phyloP scores from a whole-genome alignment of 345 rosid species.

The Gossypium rotundifolium region DNA sequence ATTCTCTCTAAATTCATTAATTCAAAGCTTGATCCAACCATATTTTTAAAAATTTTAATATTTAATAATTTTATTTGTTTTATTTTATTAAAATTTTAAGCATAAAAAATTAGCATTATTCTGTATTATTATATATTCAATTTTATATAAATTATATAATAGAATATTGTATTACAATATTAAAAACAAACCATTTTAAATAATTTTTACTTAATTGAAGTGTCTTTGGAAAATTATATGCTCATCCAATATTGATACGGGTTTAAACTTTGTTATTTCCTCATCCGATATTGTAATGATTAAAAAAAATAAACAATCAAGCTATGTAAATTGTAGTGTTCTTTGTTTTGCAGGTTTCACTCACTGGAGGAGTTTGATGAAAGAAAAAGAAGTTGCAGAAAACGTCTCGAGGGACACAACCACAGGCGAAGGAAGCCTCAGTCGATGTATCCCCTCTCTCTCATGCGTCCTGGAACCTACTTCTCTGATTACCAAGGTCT shows the following conservation, averaged over 20 bases:
- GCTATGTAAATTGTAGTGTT: not conserved
- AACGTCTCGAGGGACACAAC: constrained; percentile 73
- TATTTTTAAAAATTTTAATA: too few species aligned
- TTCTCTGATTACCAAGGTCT: constrained; percentile 42
- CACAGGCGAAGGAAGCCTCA: constrained; percentile 65
- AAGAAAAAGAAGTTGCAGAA: constrained; percentile 73
- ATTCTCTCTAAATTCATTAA: too few species aligned
- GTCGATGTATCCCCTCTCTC: constrained; percentile 31
- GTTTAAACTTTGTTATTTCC: not conserved
- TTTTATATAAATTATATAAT: too few species aligned
- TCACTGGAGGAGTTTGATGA: constrained; percentile 64
- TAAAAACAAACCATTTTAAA: too few species aligned
- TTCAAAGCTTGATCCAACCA: too few species aligned
- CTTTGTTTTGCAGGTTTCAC: constrained; percentile 43
- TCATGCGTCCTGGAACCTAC: constrained; percentile 26
- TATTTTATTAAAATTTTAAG: too few species aligned
- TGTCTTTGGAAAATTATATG: too few species aligned
- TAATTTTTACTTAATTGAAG: too few species aligned
- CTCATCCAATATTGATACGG: not conserved
- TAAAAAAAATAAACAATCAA: not conserved
- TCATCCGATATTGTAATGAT: not conserved
- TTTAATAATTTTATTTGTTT: too few species aligned
- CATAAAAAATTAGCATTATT: too few species aligned
- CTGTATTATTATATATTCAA: too few species aligned
- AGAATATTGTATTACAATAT: too few species aligned